Evolutionary conservation across 148 eudicot species (phyloP), one percentile per base, ranked within the genome.

Genomic region (Dysphania ambrosioides): DNA sequence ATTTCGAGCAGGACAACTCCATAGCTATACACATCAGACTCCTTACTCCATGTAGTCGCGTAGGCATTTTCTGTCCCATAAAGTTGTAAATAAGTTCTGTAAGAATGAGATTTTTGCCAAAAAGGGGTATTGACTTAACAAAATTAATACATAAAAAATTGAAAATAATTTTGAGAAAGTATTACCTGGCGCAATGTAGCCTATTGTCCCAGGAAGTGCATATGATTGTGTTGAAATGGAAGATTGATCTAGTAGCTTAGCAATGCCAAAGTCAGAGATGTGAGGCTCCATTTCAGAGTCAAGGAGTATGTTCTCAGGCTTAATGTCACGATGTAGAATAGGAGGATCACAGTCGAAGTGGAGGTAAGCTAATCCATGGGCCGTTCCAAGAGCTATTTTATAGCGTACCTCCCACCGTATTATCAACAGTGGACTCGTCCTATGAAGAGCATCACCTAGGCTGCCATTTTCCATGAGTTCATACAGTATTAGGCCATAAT

Each of bases 151-250:
- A 6, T 29, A 10, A 19, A 24, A 51, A 8, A n/a, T n/a, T 53
- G 63, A 19, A 16, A 9, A 5, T 63, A 4, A 31, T 26, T 2
- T 26, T 5, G 4, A 3, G 58, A 62, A 70, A 72, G 16, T 62
- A 35, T 12, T 91, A 93, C 98, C 98, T 83, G 98, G 98, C 74
- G 98, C 96, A 36, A 93, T 90, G 83, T 93, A 93, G 24, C 96
- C 98, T 57, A 89, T 75, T 29, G 96, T 90, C 64, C 98, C 98
- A 32, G 74, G 85, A 78, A 90, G 60, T 23, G 79, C 77, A 65
- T 49, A 77, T 40, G 90, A 85, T 38, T 82, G 75, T 35, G 78
- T 35, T 23, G 87, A 67, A 72, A 77, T 65, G 16, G 85, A 76
- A 41, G 89, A 78, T 34, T 83, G 86, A 74, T 88, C 89, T 68